A percentile compares a stretch with the other conserved stretches of the same genome.
phyloP scores from a whole-genome alignment of 2,329 filamentous ascomycete species.

The Ceratocystis albifundus region DNA sequence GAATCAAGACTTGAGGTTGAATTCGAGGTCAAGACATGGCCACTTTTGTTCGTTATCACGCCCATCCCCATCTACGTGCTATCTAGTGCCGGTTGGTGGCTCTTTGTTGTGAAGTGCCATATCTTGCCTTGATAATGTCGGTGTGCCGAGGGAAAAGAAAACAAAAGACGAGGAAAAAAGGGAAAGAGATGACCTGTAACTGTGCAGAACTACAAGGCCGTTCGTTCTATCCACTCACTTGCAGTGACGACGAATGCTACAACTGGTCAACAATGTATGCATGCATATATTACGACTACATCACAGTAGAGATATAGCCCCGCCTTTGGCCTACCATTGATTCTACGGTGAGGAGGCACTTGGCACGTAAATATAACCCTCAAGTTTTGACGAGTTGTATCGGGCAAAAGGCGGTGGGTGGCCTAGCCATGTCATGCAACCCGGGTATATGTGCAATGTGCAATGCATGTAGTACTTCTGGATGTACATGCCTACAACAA shows the following conservation, averaged over 20 bases:
- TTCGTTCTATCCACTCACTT: slow-evolving; percentile 1
- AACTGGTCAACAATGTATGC: not conserved
- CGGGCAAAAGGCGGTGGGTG: slow-evolving; percentile 11
- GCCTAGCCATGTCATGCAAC: not conserved
- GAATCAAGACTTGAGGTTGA: not conserved
- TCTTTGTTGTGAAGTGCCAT: not conserved
- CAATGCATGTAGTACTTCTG: not conserved
- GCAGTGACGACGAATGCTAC: slow-evolving; percentile 1
- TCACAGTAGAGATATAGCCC: not conserved
- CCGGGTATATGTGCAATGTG: not conserved
- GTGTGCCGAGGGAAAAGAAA: not conserved
- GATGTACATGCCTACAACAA: not conserved
- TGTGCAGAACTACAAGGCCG: not conserved
- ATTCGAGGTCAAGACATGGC: not conserved
- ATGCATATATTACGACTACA: not conserved
- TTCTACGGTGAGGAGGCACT: not conserved
- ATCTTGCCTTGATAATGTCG: not conserved
- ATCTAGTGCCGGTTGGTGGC: not conserved
- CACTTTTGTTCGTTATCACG: not conserved
- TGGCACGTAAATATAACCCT: not conserved
- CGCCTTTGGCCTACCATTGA: not conserved
- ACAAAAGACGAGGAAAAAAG: too few species aligned
- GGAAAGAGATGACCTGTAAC: not conserved
- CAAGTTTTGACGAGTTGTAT: slow-evolving; percentile 4
- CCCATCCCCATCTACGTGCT: not conserved